These are phyloP conservation scores for Diaporthe sp. DNA, from an alignment of 2,329 filamentous ascomycete genomes.

Conservation along the genomic window DNA sequence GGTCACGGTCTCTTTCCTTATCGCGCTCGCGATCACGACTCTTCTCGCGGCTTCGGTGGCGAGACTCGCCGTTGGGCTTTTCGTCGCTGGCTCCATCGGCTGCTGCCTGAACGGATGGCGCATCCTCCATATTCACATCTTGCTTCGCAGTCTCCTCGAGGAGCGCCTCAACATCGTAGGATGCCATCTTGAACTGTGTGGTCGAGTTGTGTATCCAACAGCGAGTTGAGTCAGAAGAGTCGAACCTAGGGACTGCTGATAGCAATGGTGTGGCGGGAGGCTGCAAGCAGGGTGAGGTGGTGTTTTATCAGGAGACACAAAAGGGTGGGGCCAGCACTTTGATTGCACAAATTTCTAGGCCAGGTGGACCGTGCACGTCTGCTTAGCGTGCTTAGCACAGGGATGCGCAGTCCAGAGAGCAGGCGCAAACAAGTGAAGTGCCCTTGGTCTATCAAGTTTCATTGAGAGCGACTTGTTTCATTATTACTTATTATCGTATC, in stretches of 20 bases:
- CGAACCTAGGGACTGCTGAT: background rate
- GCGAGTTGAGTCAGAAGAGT: background rate
- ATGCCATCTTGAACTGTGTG: slow-evolving; percentile 64
- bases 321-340: slow-evolving; percentile 22
- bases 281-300: slow-evolving; percentile 10
- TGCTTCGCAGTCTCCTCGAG: slow-evolving; percentile 85
- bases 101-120: slow-evolving; percentile 40
- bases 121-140: slow-evolving; percentile 57
- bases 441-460: slow-evolving; percentile 15
- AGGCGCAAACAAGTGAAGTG: background rate
- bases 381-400: background rate
- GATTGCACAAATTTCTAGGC: slow-evolving; percentile 32
- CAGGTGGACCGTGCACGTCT: slow-evolving; percentile 21
- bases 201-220: background rate
- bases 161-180: slow-evolving; percentile 88
- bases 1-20: slow-evolving; percentile 68
- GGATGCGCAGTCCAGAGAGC: background rate
- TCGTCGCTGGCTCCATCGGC: slow-evolving; percentile 70
- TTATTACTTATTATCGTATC: slow-evolving; percentile 38
- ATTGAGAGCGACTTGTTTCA: slow-evolving; percentile 25
- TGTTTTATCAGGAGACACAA: slow-evolving; percentile 20
- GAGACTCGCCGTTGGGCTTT: slow-evolving; percentile 64
- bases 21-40: slow-evolving; percentile 54
- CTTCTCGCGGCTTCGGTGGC: slow-evolving; percentile 53
- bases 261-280: background rate